Evolutionary conservation across 2,329 filamentous ascomycete species (phyloP).

Genomic region (Cytospora schulzeri): DNA sequence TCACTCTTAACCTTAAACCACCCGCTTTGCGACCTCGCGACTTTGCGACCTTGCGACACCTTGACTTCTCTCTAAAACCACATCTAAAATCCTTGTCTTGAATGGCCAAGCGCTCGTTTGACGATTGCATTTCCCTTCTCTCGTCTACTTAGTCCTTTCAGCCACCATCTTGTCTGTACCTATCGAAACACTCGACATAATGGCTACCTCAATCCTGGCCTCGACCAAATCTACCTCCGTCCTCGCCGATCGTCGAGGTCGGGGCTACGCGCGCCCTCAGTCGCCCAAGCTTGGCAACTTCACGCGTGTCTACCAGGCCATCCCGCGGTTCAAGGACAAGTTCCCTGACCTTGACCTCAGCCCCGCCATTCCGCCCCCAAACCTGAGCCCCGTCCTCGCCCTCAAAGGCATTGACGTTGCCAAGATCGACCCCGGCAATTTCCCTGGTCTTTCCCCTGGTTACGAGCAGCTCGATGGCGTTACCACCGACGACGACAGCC

Average conservation of each 20-base stretch:
- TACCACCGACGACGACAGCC: conserved; percentile 20
- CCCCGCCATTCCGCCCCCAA: neutral
- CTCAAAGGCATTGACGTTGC: neutral
- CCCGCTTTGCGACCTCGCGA: conserved; percentile 11
- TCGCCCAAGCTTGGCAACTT: conserved; percentile 26
- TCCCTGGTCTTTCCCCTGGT: conserved; percentile 5
- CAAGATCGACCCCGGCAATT: neutral
- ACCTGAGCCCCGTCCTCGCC: neutral
- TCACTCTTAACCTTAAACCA: neutral
- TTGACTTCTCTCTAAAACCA: neutral
- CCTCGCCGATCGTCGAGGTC: conserved; percentile 21
- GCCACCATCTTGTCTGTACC: conserved; percentile 16
- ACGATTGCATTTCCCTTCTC: conserved; percentile 1
- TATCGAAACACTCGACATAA: conserved; percentile 3
- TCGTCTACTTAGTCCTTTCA: conserved; percentile 1
- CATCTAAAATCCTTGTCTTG: neutral
- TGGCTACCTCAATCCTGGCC: conserved; percentile 13
- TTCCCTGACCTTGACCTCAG: conserved; percentile 2
- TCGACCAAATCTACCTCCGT: conserved; percentile 14
- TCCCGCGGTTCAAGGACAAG: conserved; percentile 4
- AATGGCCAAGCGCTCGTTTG: conserved; percentile 15
- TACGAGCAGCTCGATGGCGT: neutral
- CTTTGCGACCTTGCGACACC: conserved; percentile 6
- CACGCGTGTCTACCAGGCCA: conserved; percentile 15
- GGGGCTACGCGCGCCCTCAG: conserved; percentile 8